phyloP scores from a whole-genome alignment of 176 grass and related monocot genomes.

The Chloris gayana region DNA sequence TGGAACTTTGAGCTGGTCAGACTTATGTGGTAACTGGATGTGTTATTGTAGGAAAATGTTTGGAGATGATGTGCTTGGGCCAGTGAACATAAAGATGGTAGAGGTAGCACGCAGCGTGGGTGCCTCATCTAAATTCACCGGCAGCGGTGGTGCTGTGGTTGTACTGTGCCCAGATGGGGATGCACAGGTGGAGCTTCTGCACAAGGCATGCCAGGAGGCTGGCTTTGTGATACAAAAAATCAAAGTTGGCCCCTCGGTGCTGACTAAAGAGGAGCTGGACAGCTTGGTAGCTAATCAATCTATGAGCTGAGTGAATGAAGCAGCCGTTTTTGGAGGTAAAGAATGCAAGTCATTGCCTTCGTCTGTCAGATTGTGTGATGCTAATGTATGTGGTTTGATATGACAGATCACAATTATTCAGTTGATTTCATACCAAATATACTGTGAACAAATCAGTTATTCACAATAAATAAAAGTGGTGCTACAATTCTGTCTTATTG shows the following conservation, averaged over 20 bases:
- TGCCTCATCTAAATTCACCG: conserved; percentile 69
- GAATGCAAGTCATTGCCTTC: not conserved
- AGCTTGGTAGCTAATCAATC: conserved; percentile 5
- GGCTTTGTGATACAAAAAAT: conserved; percentile 58
- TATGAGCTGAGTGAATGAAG: not conserved
- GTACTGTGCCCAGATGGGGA: conserved; percentile 57
- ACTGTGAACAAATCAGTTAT: no score
- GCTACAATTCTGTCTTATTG: no score
- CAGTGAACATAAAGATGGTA: conserved; percentile 78
- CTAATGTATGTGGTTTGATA: not conserved
- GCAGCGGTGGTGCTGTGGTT: conserved; percentile 72
- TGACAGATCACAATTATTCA: not conserved
- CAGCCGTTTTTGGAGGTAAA: not conserved
- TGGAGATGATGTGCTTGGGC: conserved; percentile 72
- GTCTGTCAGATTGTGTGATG: not conserved
- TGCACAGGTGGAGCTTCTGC: conserved; percentile 43
- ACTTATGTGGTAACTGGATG: not conserved
- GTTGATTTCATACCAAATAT: not conserved
- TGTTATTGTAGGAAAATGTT: conserved; percentile 68
- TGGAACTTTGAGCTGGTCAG: not conserved
- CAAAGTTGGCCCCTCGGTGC: conserved; percentile 41
- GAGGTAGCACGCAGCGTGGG: conserved; percentile 66
- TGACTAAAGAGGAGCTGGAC: conserved; percentile 46
- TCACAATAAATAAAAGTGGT: no score
- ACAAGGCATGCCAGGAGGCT: conserved; percentile 43